Conservation (phyloP, 306 rosid species). For the Elaeagnus macrophylla region DNA sequence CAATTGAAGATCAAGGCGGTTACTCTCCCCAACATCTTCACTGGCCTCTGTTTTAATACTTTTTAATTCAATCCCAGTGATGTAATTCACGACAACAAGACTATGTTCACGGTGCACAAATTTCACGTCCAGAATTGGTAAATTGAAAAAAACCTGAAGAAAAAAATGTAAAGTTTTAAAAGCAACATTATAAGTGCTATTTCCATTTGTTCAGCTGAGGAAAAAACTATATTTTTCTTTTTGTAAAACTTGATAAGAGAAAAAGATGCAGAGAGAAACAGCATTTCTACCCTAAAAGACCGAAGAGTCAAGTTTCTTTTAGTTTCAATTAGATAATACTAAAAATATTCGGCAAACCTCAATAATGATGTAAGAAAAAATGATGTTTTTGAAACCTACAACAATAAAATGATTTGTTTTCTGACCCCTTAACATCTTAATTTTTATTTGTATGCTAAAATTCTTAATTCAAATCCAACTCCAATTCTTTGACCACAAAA, state of each 20-base stretch:
- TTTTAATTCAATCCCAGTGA: constrained; percentile 79
- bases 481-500: too few relatives aligned
- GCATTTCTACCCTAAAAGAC: too few relatives aligned
- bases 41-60: constrained; percentile 59
- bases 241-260: too few relatives aligned
- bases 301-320: too few relatives aligned
- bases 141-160: constrained; percentile 72
- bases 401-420: background rate
- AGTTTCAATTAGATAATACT: too few relatives aligned
- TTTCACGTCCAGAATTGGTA: constrained; percentile 79
- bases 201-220: too few relatives aligned
- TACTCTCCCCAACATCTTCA: constrained; percentile 85
- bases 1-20: constrained; percentile 81
- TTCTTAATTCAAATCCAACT: background rate
- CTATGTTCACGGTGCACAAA: constrained; percentile 68
- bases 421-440: too few relatives aligned
- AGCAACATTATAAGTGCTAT: too few relatives aligned
- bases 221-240: too few relatives aligned
- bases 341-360: background rate
- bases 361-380: background rate
- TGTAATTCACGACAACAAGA: constrained; percentile 67
- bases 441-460: background rate
- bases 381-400: background rate
- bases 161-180: constrained; percentile 17
- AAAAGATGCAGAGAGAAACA: too few relatives aligned